Evolutionary conservation across 345 rosid genomes (phyloP).

Genomic region (Lumnitzera littorea): DNA sequence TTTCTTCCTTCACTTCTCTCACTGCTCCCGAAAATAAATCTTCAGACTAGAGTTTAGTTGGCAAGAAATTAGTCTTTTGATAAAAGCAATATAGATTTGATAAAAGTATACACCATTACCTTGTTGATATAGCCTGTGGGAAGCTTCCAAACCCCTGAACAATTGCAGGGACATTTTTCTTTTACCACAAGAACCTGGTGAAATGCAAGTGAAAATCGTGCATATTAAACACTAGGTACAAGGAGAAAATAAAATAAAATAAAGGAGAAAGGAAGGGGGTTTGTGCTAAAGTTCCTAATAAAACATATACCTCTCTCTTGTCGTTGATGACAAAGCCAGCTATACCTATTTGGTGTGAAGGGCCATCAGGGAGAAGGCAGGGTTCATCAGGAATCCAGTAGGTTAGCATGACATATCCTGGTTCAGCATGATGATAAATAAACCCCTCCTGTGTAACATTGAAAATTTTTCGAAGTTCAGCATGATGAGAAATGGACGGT

Average conservation of each 20-base stretch:
- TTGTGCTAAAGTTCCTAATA: too few relatives aligned
- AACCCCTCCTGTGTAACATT: slow-evolving; percentile 38
- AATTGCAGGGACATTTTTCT: slow-evolving; percentile 37
- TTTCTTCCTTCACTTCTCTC: slow-evolving; percentile 61
- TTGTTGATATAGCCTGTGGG: slow-evolving; percentile 50
- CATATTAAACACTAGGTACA: too few relatives aligned
- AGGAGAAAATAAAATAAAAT: too few relatives aligned
- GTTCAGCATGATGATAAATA: slow-evolving; percentile 44
- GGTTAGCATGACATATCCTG: slow-evolving; percentile 42
- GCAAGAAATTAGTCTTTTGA: neutral
- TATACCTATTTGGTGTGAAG: slow-evolving; percentile 46
- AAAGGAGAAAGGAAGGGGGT: too few relatives aligned
- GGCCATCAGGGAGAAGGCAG: slow-evolving; percentile 37
- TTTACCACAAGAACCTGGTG: slow-evolving; percentile 40
- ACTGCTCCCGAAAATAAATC: slow-evolving; percentile 40
- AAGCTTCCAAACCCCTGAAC: slow-evolving; percentile 42
- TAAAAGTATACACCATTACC: slow-evolving; percentile 11
- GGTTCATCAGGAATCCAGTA: slow-evolving; percentile 45
- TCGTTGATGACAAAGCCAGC: slow-evolving; percentile 39
- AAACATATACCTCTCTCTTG: slow-evolving; percentile 25
- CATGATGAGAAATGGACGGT: too few relatives aligned
- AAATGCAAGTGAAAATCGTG: too few relatives aligned
- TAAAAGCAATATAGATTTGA: too few relatives aligned
- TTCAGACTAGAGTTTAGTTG: slow-evolving; percentile 27
- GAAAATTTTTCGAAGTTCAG: neutral